Conservation (phyloP, 75 land plant species). For the Selaginella tamariscina region DNA sequence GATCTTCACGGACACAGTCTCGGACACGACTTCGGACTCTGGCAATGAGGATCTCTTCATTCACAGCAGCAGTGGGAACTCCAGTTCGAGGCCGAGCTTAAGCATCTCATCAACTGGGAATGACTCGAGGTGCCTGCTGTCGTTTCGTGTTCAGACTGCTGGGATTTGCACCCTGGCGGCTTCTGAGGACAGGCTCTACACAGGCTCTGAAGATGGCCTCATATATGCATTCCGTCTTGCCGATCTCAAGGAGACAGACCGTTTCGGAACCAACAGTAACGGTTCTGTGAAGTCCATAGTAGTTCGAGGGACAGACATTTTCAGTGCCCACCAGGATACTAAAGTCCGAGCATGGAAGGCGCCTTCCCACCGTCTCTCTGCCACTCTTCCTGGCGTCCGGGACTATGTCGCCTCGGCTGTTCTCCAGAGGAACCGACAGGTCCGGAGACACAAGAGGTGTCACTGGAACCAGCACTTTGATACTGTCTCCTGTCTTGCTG, state of each 20-base stretch:
- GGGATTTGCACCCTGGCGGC: not conserved
- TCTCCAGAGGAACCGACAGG: not conserved
- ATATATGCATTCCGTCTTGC: not conserved
- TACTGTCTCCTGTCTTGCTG: not conserved
- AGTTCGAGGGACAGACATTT: not conserved
- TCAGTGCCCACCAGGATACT: constrained; percentile 6
- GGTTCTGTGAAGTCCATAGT: not conserved
- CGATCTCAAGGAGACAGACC: not conserved
- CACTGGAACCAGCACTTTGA: constrained; percentile 10
- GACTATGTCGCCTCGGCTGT: not conserved
- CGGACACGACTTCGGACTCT: not conserved
- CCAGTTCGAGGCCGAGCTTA: not conserved
- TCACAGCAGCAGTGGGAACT: not conserved
- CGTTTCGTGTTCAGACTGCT: not conserved
- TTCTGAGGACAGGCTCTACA: not conserved
- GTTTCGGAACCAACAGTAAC: not conserved
- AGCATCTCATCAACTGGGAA: not conserved
- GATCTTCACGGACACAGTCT: not conserved
- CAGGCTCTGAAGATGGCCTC: constrained; percentile 4
- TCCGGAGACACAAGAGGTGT: not conserved
- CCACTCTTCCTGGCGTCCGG: not conserved
- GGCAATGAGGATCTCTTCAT: not conserved
- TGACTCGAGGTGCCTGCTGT: not conserved
- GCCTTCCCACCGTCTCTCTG: not conserved
- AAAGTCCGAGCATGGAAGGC: not conserved